Percentiles rank a stretch among this genome's conserved stretches.
These are phyloP conservation scores for Gymnopus androsaceus DNA, from an alignment of 1,284 basidiomycete species.

Conservation along the genomic window DNA sequence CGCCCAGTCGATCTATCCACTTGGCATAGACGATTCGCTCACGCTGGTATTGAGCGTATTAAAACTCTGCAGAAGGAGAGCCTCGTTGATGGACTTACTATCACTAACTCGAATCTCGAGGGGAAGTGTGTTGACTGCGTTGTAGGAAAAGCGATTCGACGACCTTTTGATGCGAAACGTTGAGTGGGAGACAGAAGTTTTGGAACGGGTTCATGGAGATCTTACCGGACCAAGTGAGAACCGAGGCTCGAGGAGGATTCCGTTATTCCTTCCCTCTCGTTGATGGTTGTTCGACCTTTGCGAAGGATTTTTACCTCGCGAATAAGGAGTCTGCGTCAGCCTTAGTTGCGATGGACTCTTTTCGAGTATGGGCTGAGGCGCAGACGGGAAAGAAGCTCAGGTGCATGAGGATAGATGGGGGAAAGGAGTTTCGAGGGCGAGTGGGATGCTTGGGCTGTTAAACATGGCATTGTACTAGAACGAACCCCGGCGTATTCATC, in stretches of 20 bases:
- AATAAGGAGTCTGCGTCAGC: slow-evolving; percentile 7
- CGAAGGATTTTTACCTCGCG: slow-evolving; percentile 10
- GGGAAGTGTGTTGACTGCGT: slow-evolving; percentile 11
- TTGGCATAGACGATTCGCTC: neutral
- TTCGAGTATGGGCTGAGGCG: no score
- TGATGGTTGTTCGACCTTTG: neutral
- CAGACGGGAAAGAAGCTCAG: no score
- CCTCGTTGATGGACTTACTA: slow-evolving; percentile 8
- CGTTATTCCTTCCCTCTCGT: slow-evolving; percentile 13
- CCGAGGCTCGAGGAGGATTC: slow-evolving; percentile 6
- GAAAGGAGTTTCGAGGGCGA: no score
- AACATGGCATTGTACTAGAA: no score
- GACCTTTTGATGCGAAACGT: slow-evolving; percentile 9
- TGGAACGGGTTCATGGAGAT: slow-evolving; percentile 11
- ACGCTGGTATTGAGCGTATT: neutral
- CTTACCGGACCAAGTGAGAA: slow-evolving; percentile 15
- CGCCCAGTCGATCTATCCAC: neutral
- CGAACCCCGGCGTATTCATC: no score
- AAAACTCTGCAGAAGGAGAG: neutral
- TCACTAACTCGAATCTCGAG: slow-evolving; percentile 1
- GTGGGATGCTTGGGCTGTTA: no score
- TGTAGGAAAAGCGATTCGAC: neutral
- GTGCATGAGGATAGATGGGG: no score
- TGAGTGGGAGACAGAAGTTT: neutral
- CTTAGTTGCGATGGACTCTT: neutral